Evolutionary conservation across 495 filamentous ascomycete genomes (phyloP).

Genomic region (Penicillium ochrochloron): DNA sequence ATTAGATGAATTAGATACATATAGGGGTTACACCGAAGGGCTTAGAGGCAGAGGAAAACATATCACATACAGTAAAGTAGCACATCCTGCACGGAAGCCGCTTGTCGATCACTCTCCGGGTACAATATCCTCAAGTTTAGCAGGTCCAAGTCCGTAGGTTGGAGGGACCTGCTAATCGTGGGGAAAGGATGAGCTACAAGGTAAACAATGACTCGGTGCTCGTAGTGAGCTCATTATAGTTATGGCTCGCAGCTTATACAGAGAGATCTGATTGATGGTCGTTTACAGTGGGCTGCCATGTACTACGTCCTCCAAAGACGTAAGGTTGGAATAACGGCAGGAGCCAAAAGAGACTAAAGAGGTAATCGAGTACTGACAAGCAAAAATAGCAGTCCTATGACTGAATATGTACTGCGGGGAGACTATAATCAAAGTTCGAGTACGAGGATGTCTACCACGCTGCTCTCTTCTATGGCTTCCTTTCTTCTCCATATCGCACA

Average conservation of each 20-base stretch:
- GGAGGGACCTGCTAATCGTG: not conserved
- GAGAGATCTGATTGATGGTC: too few relatives aligned
- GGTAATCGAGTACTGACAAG: not conserved
- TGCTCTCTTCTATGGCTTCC: constrained; percentile 17
- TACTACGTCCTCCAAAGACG: too few relatives aligned
- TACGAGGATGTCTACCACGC: constrained; percentile 24
- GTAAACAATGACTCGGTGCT: too few relatives aligned
- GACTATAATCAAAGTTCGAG: constrained; percentile 17
- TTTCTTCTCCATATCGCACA: constrained; percentile 14
- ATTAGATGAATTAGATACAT: not conserved
- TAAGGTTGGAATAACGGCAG: not conserved
- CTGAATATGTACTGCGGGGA: constrained; percentile 14
- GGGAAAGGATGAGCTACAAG: not conserved
- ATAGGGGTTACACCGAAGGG: not conserved
- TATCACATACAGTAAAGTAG: not conserved
- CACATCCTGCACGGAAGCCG: not conserved
- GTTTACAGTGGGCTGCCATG: too few relatives aligned
- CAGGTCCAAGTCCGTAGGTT: not conserved
- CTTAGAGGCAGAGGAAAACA: not conserved
- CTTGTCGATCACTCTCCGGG: not conserved
- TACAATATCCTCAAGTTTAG: not conserved
- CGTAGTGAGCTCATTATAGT: too few relatives aligned
- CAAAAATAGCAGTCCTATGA: constrained; percentile 4
- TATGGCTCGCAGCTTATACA: too few relatives aligned
- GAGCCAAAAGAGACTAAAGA: not conserved